These are phyloP conservation scores for Linum trigynum DNA, from an alignment of 345 rosid species.

Conservation along the genomic window DNA sequence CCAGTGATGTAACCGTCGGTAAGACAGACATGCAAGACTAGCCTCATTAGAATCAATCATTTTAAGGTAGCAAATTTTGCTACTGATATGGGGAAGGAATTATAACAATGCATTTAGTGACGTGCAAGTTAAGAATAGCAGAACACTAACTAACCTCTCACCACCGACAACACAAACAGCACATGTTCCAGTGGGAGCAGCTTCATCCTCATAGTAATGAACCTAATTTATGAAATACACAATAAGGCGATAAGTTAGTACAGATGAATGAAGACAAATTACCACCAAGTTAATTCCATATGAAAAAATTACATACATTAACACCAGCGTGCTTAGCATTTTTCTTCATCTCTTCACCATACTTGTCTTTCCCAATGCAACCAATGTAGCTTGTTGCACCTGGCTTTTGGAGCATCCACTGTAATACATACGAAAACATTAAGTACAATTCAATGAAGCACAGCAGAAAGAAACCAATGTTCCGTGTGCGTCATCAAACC, in stretches of 20 bases:
- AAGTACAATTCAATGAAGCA: not conserved
- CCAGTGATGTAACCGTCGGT: not conserved
- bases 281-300: not conserved
- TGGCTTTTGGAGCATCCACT: constrained; percentile 99
- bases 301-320: constrained; percentile 35
- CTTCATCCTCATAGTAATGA: constrained; percentile 74
- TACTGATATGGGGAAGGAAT: not conserved
- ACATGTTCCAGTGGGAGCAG: constrained; percentile 83
- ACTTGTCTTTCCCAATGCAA: constrained; percentile 88
- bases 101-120: not conserved
- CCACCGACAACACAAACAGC: constrained; percentile 95
- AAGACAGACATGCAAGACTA: not conserved
- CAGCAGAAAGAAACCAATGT: not conserved
- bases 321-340: constrained; percentile 61
- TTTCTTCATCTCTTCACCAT: constrained; percentile 96
- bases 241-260: not conserved
- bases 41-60: not conserved
- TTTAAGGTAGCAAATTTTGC: not conserved
- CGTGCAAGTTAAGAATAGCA: not conserved
- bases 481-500: constrained; percentile 26
- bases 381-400: constrained; percentile 89
- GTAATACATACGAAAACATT: constrained; percentile 3
- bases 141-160: constrained; percentile 54
- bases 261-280: not conserved
- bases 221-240: constrained; percentile 30